Evolutionary conservation across 306 rosid genomes (phyloP).

Genomic region (Albizia julibrissin): DNA sequence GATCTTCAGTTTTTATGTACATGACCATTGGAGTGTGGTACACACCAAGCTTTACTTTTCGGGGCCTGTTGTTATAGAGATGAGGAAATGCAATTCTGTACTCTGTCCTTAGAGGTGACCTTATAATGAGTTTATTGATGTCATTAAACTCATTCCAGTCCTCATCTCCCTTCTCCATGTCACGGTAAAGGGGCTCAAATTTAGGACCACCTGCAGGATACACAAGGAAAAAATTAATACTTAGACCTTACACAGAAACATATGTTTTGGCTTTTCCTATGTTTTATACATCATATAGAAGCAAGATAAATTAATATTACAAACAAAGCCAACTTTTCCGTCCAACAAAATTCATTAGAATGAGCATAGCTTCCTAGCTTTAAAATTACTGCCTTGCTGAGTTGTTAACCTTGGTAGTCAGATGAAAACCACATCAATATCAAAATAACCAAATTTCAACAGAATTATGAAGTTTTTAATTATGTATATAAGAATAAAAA

Average conservation of each 20-base stretch:
- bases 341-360: not conserved
- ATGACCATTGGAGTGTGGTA: slow-evolving; percentile 97
- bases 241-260: not conserved
- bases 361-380: slow-evolving; percentile 3
- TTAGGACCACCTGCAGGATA: slow-evolving; percentile 88
- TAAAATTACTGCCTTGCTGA: not conserved
- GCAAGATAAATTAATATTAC: not conserved
- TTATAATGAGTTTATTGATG: slow-evolving; percentile 94
- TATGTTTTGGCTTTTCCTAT: not conserved
- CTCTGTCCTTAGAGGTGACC: slow-evolving; percentile 98
- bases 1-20: slow-evolving; percentile 98
- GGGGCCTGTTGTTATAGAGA: slow-evolving; percentile 97
- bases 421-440: not conserved
- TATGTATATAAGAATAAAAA: slow-evolving; percentile 10
- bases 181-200: slow-evolving; percentile 97
- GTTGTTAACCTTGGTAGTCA: not conserved
- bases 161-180: slow-evolving; percentile 99
- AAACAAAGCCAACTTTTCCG: not conserved
- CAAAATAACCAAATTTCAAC: slow-evolving; percentile 1
- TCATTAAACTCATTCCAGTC: slow-evolving; percentile 99
- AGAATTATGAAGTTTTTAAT: not conserved
- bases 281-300: not conserved
- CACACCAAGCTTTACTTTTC: slow-evolving; percentile 92
- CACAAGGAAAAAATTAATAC: slow-evolving; percentile 21
- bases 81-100: slow-evolving; percentile 98